A percentile compares a stretch with the other conserved stretches of the same genome.
Conservation (phyloP, 1,284 basidiomycete species). For the Acaromyces ingoldii region DNA sequence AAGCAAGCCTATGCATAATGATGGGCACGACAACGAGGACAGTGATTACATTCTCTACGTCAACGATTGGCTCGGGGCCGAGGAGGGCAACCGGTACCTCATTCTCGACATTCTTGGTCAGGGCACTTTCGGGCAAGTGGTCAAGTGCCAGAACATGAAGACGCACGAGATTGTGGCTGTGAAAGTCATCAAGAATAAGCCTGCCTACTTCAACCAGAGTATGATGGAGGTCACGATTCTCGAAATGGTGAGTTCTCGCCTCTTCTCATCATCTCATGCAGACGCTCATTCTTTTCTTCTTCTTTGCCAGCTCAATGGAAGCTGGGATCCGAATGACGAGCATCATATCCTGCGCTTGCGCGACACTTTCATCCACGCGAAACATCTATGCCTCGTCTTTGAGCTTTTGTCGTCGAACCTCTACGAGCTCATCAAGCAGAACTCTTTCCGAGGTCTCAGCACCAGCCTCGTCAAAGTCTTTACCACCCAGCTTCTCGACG, state of each 20-base stretch:
- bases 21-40: slow-evolving; percentile 50
- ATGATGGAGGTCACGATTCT: slow-evolving; percentile 99
- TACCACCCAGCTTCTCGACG: slow-evolving; percentile 88
- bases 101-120: slow-evolving; percentile 97
- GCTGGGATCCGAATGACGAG: slow-evolving; percentile 74
- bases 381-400: slow-evolving; percentile 93
- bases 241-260: slow-evolving; percentile 64
- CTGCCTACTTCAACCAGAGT: slow-evolving; percentile 97
- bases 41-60: slow-evolving; percentile 51
- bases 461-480: slow-evolving; percentile 97
- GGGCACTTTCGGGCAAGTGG: slow-evolving; percentile 97
- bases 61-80: slow-evolving; percentile 49
- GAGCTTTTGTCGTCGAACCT: slow-evolving; percentile 95
- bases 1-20: slow-evolving; percentile 48
- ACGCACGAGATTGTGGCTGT: slow-evolving; percentile 97
- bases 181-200: slow-evolving; percentile 99
- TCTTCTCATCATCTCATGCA: no score
- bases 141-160: slow-evolving; percentile 99
- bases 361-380: slow-evolving; percentile 94
- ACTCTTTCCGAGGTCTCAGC: slow-evolving; percentile 94
- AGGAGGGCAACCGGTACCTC: slow-evolving; percentile 61
- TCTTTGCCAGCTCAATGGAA: slow-evolving; percentile 58
- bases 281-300: no score
- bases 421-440: slow-evolving; percentile 99
- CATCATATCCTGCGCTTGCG: slow-evolving; percentile 93